Percentiles rank a stretch among this genome's conserved stretches.
phyloP scores from a whole-genome alignment of 371 early-diverging fungal species.

The Mucor circinelloides region DNA sequence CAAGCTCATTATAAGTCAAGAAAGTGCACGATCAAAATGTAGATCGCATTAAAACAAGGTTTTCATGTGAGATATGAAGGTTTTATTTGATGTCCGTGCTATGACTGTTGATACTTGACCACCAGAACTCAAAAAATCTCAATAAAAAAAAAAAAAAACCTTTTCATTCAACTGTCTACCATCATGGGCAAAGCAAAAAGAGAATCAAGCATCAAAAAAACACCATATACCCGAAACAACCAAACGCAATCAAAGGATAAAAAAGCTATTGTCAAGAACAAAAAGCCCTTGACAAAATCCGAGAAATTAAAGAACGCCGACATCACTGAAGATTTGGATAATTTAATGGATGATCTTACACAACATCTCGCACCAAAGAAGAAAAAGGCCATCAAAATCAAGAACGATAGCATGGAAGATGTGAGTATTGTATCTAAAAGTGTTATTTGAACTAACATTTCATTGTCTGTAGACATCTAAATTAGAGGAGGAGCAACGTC shows the following conservation, averaged over 20 bases:
- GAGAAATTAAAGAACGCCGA: constrained; percentile 30
- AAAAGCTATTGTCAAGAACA: constrained; percentile 12
- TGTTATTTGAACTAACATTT: not conserved
- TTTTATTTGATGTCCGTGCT: not conserved
- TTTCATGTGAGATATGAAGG: too few relatives aligned
- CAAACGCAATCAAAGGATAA: not conserved
- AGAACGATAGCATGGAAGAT: constrained; percentile 24
- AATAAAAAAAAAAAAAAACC: not conserved
- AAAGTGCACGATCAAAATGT: too few relatives aligned
- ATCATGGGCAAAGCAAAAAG: constrained; percentile 27
- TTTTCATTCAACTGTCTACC: not conserved
- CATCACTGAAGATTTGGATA: constrained; percentile 41
- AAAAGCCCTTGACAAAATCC: constrained; percentile 25
- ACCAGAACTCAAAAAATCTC: not conserved
- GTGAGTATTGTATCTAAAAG: constrained; percentile 4
- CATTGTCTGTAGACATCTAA: constrained; percentile 13
- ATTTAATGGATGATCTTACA: constrained; percentile 36
- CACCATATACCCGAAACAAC: constrained; percentile 25
- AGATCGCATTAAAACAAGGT: too few relatives aligned
- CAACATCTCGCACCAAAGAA: constrained; percentile 29
- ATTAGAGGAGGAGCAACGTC: constrained; percentile 38
- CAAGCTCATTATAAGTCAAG: too few relatives aligned
- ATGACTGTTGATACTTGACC: not conserved
- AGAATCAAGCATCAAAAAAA: constrained; percentile 8
- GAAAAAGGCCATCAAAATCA: constrained; percentile 24